Evolutionary conservation across 257 asterid species (phyloP).

Genomic region (Solanum dulcamara): DNA sequence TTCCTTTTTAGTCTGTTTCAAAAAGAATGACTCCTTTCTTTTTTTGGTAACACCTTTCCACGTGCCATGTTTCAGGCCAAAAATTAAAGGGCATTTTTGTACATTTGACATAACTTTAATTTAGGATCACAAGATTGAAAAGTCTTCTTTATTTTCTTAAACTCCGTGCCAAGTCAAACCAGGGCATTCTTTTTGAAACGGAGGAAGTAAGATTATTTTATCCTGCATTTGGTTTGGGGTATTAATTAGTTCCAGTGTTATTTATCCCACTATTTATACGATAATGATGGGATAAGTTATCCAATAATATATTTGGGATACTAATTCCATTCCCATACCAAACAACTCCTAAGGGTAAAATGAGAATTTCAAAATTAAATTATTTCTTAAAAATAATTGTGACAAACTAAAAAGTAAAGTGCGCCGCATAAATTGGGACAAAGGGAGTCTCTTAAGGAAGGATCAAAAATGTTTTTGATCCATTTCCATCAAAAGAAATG

Average conservation of each 20-base stretch:
- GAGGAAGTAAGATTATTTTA: no score
- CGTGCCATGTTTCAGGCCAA: no score
- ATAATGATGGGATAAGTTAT: neutral
- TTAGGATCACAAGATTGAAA: no score
- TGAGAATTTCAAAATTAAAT: neutral
- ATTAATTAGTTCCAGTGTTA: neutral
- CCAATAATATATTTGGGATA: neutral
- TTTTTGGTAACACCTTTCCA: no score
- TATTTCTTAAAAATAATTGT: neutral
- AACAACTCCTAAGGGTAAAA: neutral
- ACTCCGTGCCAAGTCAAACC: no score
- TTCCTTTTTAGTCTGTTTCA: no score
- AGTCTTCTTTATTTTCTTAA: no score
- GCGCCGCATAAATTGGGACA: neutral
- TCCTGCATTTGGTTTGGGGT: neutral
- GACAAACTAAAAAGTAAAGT: neutral
- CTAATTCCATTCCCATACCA: neutral
- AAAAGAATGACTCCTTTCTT: no score
- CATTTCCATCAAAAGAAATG: neutral
- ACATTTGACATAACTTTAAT: no score
- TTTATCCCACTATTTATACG: neutral
- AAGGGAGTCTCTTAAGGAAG: neutral
- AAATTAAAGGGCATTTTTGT: no score
- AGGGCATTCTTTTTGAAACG: no score
- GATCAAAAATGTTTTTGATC: neutral